Conservation (phyloP, 306 rosid species). For the Rosa multiflora region DNA sequence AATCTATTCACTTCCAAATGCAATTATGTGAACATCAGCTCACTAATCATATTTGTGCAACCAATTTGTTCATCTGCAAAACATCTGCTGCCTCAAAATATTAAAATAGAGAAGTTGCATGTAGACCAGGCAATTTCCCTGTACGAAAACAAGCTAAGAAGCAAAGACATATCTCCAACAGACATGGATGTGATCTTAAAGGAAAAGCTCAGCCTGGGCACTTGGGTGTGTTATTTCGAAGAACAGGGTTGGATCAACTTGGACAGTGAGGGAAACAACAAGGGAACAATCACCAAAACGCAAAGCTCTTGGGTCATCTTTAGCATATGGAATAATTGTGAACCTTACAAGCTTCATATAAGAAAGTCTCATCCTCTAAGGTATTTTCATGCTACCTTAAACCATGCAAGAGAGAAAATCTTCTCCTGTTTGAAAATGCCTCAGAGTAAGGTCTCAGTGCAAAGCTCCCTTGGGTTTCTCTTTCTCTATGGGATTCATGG, state of each 20-base stretch:
- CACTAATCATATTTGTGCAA: conserved; percentile 58
- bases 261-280: conserved; percentile 17
- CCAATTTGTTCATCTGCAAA: conserved; percentile 38
- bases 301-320: conserved; percentile 62
- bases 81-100: conserved; percentile 36
- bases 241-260: conserved; percentile 46
- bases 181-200: conserved; percentile 62
- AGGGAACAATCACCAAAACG: conserved; percentile 30
- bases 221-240: conserved; percentile 69
- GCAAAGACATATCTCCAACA: conserved; percentile 52
- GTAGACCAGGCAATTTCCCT: conserved; percentile 53
- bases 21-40: conserved; percentile 52
- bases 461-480: conserved; percentile 42
- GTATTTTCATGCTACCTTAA: conserved; percentile 42
- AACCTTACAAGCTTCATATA: conserved; percentile 53
- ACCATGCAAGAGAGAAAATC: conserved; percentile 53
- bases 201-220: conserved; percentile 66
- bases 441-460: conserved; percentile 23
- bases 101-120: conserved; percentile 52
- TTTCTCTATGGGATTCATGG: conserved; percentile 67
- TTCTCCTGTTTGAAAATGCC: conserved; percentile 56
- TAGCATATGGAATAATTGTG: conserved; percentile 70
- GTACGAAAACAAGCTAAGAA: conserved; percentile 39
- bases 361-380: conserved; percentile 48
- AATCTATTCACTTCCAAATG: conserved; percentile 63